Evolutionary conservation across 2,329 filamentous ascomycete genomes (phyloP).

Genomic region (Aspergillus uvarum): DNA sequence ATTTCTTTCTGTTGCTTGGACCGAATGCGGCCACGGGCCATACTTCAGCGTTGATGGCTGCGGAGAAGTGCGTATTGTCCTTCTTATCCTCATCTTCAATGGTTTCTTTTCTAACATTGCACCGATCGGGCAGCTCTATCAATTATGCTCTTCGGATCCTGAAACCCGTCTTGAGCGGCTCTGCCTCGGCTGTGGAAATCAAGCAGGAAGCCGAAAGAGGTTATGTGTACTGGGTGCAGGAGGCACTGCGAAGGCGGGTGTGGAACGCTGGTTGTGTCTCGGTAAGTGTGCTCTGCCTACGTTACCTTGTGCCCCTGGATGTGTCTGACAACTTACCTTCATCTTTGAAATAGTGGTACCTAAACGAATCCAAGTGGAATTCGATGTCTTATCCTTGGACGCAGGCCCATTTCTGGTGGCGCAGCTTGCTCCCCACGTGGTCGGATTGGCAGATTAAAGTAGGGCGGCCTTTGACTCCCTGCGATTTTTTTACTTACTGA

Average conservation of each 20-base stretch:
- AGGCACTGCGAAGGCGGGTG: conserved; percentile 45
- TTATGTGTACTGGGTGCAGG: conserved; percentile 50
- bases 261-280: conserved; percentile 44
- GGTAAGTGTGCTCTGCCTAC: conserved; percentile 2
- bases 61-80: conserved; percentile 50
- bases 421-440: conserved; percentile 29
- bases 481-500: no score
- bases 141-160: conserved; percentile 61
- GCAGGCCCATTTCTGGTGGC: conserved; percentile 28
- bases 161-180: conserved; percentile 50
- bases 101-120: background rate
- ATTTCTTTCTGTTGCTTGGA: conserved; percentile 36
- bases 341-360: conserved; percentile 19
- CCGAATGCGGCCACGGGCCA: conserved; percentile 35
- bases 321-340: background rate
- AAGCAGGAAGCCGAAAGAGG: conserved; percentile 47
- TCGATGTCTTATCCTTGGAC: conserved; percentile 30
- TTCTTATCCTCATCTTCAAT: background rate
- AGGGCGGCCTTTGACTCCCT: background rate
- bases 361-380: conserved; percentile 29
- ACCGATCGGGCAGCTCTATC: conserved; percentile 39
- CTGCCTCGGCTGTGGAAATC: conserved; percentile 46
- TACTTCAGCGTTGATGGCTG: conserved; percentile 58
- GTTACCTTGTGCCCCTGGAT: background rate
- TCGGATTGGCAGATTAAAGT: conserved; percentile 24